Evolutionary conservation across 345 rosid species (phyloP), one percentile per base, ranked within the genome.

Genomic region (Acer campestre): DNA sequence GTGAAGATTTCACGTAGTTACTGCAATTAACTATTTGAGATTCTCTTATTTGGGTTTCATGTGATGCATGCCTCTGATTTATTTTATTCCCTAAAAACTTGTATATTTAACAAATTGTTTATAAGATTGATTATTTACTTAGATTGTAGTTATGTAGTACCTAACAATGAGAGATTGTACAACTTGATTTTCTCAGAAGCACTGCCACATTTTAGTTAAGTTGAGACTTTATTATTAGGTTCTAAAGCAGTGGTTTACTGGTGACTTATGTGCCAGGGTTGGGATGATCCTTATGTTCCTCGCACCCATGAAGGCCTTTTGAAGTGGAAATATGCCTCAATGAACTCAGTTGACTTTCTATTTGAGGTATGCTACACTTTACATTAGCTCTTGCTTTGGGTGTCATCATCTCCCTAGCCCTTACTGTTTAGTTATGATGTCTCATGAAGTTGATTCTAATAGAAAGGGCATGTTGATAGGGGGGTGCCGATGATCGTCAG

Each of bases 241-340:
- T 31, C n/a, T 77, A 22, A 64, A 75, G 42, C 46, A 64, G 73
- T 12, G 67, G 10, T 80, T 42, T 76, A 18, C 48, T 73, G 67
- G 25, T 49, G 70, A 11, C 23, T 70, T 59, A n/a, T 75, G 67
- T 85, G 46, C 61, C 82, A 97, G 98, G 98, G 97, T 70, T 97
- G 99, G 99, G 99, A 97, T 84, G 99, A 97, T 85, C 98, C 98
- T 58, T 97, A 97, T 61, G 89, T 90, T 79, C 92, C 99, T 58
- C 95, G 97, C 49, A 91, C 98, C n/a, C 97, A 97, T 77, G 97
- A 97, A 84, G 98, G 98, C 70, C 99, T 97, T 73, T 75, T 97
- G 82, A 97, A 97, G 86, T 97, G 99, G 99, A 97, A 97, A 82
- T 97, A 94, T 86, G 91, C 98, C 61, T 87, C 88, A 71, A 81